These are phyloP conservation scores for Colletotrichum agaves DNA, from an alignment of 2,329 filamentous ascomycete species.

Conservation along the genomic window DNA sequence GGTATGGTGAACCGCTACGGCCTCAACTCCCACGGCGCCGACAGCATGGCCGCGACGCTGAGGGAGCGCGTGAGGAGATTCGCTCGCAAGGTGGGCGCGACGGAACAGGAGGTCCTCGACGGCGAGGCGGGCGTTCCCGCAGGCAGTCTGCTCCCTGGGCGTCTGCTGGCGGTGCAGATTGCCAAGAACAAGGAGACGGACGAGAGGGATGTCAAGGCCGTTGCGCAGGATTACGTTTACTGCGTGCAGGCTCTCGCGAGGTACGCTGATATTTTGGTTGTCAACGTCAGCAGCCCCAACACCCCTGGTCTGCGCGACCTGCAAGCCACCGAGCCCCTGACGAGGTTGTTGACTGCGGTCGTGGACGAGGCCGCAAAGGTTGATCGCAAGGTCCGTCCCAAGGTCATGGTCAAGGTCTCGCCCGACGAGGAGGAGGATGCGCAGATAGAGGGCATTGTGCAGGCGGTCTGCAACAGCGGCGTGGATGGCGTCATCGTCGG, in stretches of 20 bases:
- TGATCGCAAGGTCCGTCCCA: conserved; percentile 77
- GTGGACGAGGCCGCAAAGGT: conserved; percentile 79
- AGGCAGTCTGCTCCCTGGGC: conserved; percentile 80
- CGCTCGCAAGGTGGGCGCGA: conserved; percentile 76
- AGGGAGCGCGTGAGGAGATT: conserved; percentile 82
- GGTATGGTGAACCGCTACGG: conserved; percentile 96
- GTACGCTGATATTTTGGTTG: conserved; percentile 96
- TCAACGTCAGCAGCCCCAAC: conserved; percentile 97
- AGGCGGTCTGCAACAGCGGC: conserved; percentile 83
- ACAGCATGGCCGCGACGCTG: conserved; percentile 83
- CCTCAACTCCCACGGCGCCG: conserved; percentile 90
- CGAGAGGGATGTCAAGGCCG: conserved; percentile 84
- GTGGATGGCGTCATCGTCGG: conserved; percentile 97
- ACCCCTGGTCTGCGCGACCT: conserved; percentile 90
- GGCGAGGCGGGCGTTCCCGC: conserved; percentile 82
- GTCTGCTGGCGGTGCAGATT: conserved; percentile 88
- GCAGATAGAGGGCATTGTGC: conserved; percentile 88
- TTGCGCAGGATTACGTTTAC: conserved; percentile 85
- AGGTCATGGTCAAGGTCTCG: conserved; percentile 97
- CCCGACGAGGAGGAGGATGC: conserved; percentile 90
- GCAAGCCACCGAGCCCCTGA: conserved; percentile 86
- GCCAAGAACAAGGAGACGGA: conserved; percentile 97
- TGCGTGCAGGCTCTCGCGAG: conserved; percentile 84
- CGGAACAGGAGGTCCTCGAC: conserved; percentile 79
- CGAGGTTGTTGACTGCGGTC: conserved; percentile 81